phyloP scores from a whole-genome alignment of 2,329 filamentous ascomycete species.

The Didymellaceae sp. region DNA sequence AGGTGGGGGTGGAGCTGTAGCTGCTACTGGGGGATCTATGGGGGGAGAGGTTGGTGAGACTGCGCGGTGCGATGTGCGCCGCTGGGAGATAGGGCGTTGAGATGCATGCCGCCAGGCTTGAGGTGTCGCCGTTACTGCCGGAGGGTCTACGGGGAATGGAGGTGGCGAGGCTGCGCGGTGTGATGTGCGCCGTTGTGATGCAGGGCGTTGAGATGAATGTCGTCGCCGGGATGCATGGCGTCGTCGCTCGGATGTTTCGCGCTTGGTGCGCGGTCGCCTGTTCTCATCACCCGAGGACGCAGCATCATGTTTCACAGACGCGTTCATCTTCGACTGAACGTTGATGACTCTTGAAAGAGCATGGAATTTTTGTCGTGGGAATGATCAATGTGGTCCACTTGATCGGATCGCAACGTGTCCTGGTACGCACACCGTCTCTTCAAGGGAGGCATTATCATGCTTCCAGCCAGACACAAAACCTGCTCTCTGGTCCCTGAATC shows the following conservation, averaged over 20 bases:
- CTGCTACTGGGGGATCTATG: neutral
- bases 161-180: neutral
- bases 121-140: neutral
- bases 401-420: neutral
- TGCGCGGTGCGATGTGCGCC: neutral
- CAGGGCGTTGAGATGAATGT: neutral
- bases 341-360: neutral
- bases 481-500: conserved; percentile 5
- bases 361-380: neutral
- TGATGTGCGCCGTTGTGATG: neutral
- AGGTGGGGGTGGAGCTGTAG: neutral
- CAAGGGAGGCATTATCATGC: neutral
- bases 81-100: neutral
- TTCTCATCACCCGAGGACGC: neutral
- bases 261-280: neutral
- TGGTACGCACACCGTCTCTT: neutral
- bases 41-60: neutral
- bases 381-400: neutral
- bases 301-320: neutral
- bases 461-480: conserved; percentile 8
- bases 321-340: neutral
- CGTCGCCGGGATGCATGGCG: neutral
- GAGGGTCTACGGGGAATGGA: neutral
- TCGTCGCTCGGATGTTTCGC: neutral
- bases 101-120: neutral